Percentiles rank a stretch among this genome's conserved stretches.
Evolutionary conservation across 345 rosid species (phyloP).

Genomic region (Gossypium longicalyx): DNA sequence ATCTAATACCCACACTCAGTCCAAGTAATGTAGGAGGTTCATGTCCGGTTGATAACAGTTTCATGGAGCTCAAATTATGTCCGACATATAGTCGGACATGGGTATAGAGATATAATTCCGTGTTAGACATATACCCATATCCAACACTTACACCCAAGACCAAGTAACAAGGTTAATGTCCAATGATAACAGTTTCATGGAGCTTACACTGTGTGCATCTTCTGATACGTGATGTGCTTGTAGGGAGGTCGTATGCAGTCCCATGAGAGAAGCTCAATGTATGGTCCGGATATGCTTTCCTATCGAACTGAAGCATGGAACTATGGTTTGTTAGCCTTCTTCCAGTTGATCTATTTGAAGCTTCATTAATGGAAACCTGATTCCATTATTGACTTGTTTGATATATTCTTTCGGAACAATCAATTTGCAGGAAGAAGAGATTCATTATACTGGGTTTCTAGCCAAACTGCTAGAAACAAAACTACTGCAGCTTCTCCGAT

Average conservation of each 20-base stretch:
- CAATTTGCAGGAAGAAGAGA: constrained; percentile 68
- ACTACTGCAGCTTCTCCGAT: constrained; percentile 80
- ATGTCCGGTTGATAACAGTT: not conserved
- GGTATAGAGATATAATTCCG: too few species aligned
- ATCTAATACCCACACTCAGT: not conserved
- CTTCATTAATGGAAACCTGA: not conserved
- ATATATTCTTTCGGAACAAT: constrained; percentile 14
- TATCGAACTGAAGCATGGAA: constrained; percentile 71
- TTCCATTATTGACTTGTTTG: not conserved
- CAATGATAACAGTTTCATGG: not conserved
- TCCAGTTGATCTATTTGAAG: constrained; percentile 11
- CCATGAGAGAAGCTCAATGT: constrained; percentile 91
- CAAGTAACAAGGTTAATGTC: not conserved
- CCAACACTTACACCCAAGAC: not conserved
- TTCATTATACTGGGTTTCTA: constrained; percentile 61
- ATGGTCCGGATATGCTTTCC: constrained; percentile 92
- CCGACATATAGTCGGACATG: too few species aligned
- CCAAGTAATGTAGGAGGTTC: not conserved
- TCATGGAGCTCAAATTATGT: not conserved
- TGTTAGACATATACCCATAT: not conserved
- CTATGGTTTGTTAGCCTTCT: constrained; percentile 49
- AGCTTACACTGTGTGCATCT: not conserved
- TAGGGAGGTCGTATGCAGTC: constrained; percentile 82
- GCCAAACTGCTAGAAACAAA: constrained; percentile 85
- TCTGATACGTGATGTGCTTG: constrained; percentile 5